Base-by-base conservation (phyloP, 1,284 basidiomycete genomes). In the Apiotrichum mycotoxinovorans region DNA sequence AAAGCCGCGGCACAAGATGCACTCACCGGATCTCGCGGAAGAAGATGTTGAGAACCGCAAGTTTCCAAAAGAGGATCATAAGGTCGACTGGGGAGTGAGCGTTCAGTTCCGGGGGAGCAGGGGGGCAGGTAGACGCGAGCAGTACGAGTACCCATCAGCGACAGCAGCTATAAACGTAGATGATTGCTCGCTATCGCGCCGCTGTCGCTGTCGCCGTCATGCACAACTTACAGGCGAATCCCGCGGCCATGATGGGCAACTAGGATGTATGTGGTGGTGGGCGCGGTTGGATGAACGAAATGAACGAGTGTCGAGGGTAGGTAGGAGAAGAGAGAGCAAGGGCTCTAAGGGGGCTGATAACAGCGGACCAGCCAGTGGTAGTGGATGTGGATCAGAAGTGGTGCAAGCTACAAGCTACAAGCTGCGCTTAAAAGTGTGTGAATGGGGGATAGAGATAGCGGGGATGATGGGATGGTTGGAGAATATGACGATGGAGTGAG, bases 1-100 rank as follows among this genome's bases (percentile, higher is more conserved):
- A 25, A 37, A 48, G 22, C 27, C 15, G 66, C 62, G 11, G 4
- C 18, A 37, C 11, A 37, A 10, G 25, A 14, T 12, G 18, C 14
- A 69, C 72, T 44, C 27, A 70, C 73, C 94, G 84, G 68, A 98
- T 88, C 79, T 98, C 95, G 61, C 96, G 83, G 81, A 99, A 98
- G 83, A 98, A 98, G 67, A 98, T 87, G 77, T 91, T 91, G 68
- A 90, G 91, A 61, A 98, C 84, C 35, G 42, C 57, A 23, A 86
- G 80, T 57, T 87, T 81, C 89, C 89, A 78, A 64, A 78, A 78
- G 55, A 78, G 48, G 51, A 78, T 68, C 57, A 75, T 62, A 15
- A 76, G 55, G 52, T 75, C 72, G 58, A 72, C 72, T 75, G 64
- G 49, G 22, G 44, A 51, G 47, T 48, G 25, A 25, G 50, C 38